These are phyloP conservation scores for Coemansia sp. DNA, from an alignment of 192 early-diverging fungal species.

Conservation along the genomic window DNA sequence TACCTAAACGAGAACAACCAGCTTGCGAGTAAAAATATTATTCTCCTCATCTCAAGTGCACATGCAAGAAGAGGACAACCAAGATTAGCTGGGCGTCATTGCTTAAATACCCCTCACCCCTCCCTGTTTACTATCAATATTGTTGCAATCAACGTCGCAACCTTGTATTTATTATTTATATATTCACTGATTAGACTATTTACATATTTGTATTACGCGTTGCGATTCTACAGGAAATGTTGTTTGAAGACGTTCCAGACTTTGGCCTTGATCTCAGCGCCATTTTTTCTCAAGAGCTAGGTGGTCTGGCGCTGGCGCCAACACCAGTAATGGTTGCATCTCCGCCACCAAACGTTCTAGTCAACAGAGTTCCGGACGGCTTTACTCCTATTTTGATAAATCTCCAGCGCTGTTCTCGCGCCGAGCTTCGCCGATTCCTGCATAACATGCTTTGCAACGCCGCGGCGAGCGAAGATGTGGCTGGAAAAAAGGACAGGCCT, in stretches of 20 bases:
- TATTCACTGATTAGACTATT: not conserved
- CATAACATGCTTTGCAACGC: slow-evolving; percentile 37
- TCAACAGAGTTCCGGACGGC: slow-evolving; percentile 41
- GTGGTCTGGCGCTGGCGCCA: slow-evolving; percentile 27
- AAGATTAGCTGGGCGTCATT: not conserved
- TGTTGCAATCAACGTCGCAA: not conserved
- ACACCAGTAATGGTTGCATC: slow-evolving; percentile 11
- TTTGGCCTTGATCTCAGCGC: slow-evolving; percentile 23
- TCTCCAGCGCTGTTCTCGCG: slow-evolving; percentile 32
- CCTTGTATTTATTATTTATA: slow-evolving; percentile 1
- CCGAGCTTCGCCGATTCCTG: slow-evolving; percentile 29
- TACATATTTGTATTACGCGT: not conserved
- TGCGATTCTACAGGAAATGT: slow-evolving; percentile 8
- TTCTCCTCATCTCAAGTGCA: no score
- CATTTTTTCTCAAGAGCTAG: slow-evolving; percentile 36
- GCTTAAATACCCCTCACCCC: not conserved
- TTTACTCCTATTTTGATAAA: slow-evolving; percentile 43
- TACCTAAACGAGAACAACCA: no score
- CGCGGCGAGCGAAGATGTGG: not conserved
- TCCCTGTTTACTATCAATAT: not conserved
- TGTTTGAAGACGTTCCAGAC: slow-evolving; percentile 21
- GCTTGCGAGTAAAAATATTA: no score
- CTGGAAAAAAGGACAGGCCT: slow-evolving; percentile 8
- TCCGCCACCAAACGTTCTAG: slow-evolving; percentile 25
- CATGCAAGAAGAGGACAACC: not conserved